These are phyloP conservation scores for Calonectria leucothoes DNA, from an alignment of 2,329 filamentous ascomycete species.

Conservation along the genomic window DNA sequence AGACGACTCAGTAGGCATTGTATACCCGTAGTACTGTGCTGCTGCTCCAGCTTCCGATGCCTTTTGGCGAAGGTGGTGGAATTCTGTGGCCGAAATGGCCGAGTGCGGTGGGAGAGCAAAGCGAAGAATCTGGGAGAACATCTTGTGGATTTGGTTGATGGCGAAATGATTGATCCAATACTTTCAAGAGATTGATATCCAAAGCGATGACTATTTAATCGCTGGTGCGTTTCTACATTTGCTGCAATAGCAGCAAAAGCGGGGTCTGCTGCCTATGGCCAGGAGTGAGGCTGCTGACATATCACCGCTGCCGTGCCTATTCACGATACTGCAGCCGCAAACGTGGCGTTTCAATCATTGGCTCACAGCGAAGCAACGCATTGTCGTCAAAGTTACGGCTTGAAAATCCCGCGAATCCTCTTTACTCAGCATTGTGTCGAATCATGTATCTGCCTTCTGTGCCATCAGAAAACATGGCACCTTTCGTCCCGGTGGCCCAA, in stretches of 20 bases:
- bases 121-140: constrained; percentile 33
- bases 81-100: constrained; percentile 26
- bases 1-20: background rate
- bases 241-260: background rate
- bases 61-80: constrained; percentile 22
- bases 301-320: background rate
- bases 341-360: background rate
- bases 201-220: background rate
- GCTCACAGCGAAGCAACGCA: background rate
- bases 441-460: too few species aligned
- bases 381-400: background rate
- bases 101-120: constrained; percentile 23
- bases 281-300: background rate
- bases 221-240: background rate
- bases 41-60: constrained; percentile 24
- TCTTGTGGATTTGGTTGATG: background rate
- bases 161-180: background rate
- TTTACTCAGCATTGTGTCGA: background rate
- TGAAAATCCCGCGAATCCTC: background rate
- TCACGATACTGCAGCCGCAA: background rate
- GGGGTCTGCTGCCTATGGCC: background rate
- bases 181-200: background rate
- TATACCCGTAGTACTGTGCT: constrained; percentile 33
- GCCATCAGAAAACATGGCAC: too few species aligned
- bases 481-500: too few species aligned